A percentile compares a stretch with the other conserved stretches of the same genome.
phyloP scores from a whole-genome alignment of 768 basidiomycete genomes.

The Tephrocybe sp. region DNA sequence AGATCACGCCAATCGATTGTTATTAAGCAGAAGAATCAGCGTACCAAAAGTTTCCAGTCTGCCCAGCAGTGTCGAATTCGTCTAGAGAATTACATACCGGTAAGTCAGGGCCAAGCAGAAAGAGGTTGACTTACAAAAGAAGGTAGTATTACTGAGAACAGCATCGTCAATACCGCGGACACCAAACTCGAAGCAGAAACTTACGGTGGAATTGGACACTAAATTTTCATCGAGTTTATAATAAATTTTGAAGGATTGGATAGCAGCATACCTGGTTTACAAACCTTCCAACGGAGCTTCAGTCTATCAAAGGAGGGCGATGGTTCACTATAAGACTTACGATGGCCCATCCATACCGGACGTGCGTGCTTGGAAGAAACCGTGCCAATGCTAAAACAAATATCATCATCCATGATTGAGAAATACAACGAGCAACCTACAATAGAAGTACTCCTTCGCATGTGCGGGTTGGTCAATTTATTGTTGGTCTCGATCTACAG shows the following conservation, averaged over 20 bases:
- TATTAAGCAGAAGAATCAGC: not conserved
- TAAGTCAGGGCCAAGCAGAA: not conserved
- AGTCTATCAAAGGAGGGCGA: no score
- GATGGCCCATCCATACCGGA: slow-evolving; percentile 34
- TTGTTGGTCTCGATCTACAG: slow-evolving; percentile 27
- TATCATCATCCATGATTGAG: not conserved
- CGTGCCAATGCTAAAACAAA: slow-evolving; percentile 29
- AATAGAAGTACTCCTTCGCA: slow-evolving; percentile 32
- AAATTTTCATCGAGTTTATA: not conserved
- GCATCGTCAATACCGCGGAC: not conserved
- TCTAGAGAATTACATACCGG: slow-evolving; percentile 28
- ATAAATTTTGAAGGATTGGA: not conserved
- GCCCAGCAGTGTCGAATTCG: slow-evolving; percentile 31
- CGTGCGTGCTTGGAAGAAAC: slow-evolving; percentile 29
- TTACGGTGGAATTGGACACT: slow-evolving; percentile 39
- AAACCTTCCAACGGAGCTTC: slow-evolving; percentile 26
- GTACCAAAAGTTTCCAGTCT: slow-evolving; percentile 28
- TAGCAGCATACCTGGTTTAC: slow-evolving; percentile 34
- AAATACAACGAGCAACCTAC: slow-evolving; percentile 10
- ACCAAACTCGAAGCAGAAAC: slow-evolving; percentile 15
- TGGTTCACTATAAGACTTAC: no score
- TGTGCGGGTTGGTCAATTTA: slow-evolving; percentile 23
- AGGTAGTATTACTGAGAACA: not conserved
- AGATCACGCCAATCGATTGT: slow-evolving; percentile 12
- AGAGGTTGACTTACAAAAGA: not conserved